These are phyloP conservation scores for Gonapodya sp. DNA, from an alignment of 192 early-diverging fungal species.

Conservation along the genomic window DNA sequence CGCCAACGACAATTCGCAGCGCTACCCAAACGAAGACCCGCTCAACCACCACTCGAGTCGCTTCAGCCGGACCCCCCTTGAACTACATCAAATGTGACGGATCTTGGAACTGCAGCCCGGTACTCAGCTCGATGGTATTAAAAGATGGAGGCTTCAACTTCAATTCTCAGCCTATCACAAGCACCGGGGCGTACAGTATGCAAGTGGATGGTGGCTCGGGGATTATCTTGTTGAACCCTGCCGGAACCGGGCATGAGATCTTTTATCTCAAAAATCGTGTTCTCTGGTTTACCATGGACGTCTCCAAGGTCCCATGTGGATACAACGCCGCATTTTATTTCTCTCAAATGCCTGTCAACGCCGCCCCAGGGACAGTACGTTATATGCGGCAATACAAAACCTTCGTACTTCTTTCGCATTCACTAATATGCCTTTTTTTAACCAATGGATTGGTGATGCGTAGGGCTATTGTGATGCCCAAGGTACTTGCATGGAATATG, in stretches of 20 bases:
- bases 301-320: constrained; percentile 23
- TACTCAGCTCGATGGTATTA: neutral
- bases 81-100: neutral
- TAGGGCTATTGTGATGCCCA: constrained; percentile 27
- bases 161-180: neutral
- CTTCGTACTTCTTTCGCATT: no score
- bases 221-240: neutral
- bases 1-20: neutral
- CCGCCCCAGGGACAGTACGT: constrained; percentile 13
- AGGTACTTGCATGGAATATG: constrained; percentile 23
- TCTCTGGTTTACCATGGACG: constrained; percentile 16
- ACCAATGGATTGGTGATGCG: no score
- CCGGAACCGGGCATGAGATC: neutral
- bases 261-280: neutral
- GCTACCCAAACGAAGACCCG: neutral
- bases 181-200: neutral
- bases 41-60: neutral
- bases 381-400: no score
- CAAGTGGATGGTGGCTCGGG: neutral
- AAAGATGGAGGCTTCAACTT: neutral
- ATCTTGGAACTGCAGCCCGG: neutral
- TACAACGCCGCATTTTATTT: constrained; percentile 33
- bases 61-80: neutral
- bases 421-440: no score
- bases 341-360: constrained; percentile 21